Conservation (phyloP, 2,329 filamentous ascomycete species). For the Fusarium poae region DNA sequence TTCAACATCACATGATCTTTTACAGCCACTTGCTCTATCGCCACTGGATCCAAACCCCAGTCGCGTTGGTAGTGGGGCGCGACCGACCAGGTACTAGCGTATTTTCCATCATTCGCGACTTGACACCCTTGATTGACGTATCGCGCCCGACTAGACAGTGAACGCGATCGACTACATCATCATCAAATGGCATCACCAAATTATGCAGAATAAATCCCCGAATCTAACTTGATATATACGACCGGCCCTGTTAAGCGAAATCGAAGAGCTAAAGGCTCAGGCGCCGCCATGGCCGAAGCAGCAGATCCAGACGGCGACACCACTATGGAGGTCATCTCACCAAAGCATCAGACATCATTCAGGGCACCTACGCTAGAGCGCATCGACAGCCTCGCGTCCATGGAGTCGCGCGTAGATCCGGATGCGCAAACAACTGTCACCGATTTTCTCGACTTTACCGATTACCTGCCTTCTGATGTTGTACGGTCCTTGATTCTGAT, state of each 20-base stretch:
- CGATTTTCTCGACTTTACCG: slow-evolving; percentile 77
- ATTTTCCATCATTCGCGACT: slow-evolving; percentile 29
- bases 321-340: slow-evolving; percentile 48
- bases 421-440: slow-evolving; percentile 78
- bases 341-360: slow-evolving; percentile 48
- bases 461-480: slow-evolving; percentile 77
- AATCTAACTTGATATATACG: slow-evolving; percentile 1
- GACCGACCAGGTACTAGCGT: background rate
- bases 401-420: slow-evolving; percentile 70
- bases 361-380: slow-evolving; percentile 47
- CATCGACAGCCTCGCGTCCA: slow-evolving; percentile 55
- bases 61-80: slow-evolving; percentile 7
- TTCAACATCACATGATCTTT: slow-evolving; percentile 32
- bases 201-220: slow-evolving; percentile 5
- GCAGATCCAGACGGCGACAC: slow-evolving; percentile 37
- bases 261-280: slow-evolving; percentile 1
- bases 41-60: background rate
- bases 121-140: slow-evolving; percentile 8
- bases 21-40: background rate
- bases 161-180: slow-evolving; percentile 28
- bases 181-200: slow-evolving; percentile 39
- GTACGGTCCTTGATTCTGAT: slow-evolving; percentile 75
- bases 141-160: slow-evolving; percentile 3
- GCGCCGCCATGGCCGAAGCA: slow-evolving; percentile 48
- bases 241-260: background rate